Conservation (phyloP, 768 basidiomycete genomes). For the Russula dissimulans region DNA sequence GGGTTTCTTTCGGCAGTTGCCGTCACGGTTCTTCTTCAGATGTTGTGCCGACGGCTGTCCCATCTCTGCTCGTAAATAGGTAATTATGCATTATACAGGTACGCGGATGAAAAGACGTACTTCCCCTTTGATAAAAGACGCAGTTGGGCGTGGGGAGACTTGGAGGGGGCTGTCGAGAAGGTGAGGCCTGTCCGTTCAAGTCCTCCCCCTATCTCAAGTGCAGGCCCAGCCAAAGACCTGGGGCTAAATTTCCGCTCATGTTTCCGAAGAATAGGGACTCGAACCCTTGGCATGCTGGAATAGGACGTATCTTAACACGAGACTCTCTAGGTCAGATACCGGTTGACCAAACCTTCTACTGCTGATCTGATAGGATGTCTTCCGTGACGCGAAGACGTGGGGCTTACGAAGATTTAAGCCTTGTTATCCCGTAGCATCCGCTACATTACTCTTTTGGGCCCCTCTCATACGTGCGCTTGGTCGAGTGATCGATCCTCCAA, state of each 20-base stretch:
- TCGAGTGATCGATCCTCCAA: background rate
- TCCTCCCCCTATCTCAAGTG: background rate
- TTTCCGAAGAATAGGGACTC: background rate
- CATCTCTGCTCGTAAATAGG: background rate
- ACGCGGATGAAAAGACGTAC: background rate
- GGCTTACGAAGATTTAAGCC: conserved; percentile 2
- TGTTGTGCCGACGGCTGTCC: background rate
- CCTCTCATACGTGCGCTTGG: background rate
- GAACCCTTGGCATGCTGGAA: background rate
- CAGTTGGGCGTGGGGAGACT: background rate
- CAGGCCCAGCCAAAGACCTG: background rate
- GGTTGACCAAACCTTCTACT: conserved; percentile 12
- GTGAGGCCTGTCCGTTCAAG: background rate
- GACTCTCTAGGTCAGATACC: conserved; percentile 1
- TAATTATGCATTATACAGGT: background rate
- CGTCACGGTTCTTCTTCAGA: background rate
- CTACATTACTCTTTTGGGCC: conserved; percentile 6
- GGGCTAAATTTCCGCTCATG: background rate
- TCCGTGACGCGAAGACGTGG: conserved; percentile 6
- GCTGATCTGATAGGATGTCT: conserved; percentile 11
- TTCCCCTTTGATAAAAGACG: background rate
- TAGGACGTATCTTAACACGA: background rate
- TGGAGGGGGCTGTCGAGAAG: background rate
- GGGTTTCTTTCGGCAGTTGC: background rate
- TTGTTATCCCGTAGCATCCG: conserved; percentile 2